A percentile compares a stretch with the other conserved stretches of the same genome.
Evolutionary conservation across 345 rosid genomes (phyloP).

Genomic region (Linum usitatissimum): DNA sequence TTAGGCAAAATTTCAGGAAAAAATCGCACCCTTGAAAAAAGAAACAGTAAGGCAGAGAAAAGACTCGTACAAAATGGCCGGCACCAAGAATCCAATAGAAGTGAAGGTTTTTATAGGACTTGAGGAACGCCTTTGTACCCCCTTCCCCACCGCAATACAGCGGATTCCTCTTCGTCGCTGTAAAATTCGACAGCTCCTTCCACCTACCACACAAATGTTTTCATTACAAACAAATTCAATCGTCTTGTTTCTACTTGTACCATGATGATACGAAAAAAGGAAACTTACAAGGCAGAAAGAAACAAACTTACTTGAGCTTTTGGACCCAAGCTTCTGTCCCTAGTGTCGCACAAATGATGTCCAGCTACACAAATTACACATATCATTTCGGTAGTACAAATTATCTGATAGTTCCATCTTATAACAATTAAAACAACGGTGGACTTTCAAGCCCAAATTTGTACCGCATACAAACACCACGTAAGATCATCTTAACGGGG

Average conservation of each 20-base stretch:
- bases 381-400: no score
- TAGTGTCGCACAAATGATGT: constrained; percentile 71
- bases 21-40: not conserved
- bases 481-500: no score
- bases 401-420: no score
- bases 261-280: no score
- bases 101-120: constrained; percentile 58
- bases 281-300: not conserved
- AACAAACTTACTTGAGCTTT: constrained; percentile 57
- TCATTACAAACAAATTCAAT: no score
- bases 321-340: constrained; percentile 86
- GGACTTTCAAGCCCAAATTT: no score
- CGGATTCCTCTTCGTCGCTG: constrained; percentile 35
- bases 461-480: no score
- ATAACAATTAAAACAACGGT: no score
- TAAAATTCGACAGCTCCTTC: constrained; percentile 48
- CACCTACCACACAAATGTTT: constrained; percentile 36
- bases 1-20: not conserved
- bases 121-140: constrained; percentile 57
- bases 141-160: constrained; percentile 39
- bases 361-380: constrained; percentile 35
- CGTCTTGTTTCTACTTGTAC: no score
- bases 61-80: constrained; percentile 81
- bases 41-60: not conserved
- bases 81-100: constrained; percentile 93